Base-by-base conservation (phyloP, 495 filamentous ascomycete genomes). In the Podospora appendiculata region DNA sequence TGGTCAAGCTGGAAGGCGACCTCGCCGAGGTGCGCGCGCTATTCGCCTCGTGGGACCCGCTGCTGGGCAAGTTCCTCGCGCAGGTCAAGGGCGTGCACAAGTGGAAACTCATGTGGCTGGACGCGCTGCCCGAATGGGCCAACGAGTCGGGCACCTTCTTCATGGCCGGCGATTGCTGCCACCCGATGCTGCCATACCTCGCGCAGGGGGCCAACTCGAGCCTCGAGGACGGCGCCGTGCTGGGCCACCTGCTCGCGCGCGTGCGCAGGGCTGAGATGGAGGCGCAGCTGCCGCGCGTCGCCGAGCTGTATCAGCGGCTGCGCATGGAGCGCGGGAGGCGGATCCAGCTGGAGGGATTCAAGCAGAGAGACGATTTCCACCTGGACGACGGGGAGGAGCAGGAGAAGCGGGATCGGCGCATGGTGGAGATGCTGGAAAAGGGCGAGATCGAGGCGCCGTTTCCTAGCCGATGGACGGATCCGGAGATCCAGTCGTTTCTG, bases 181-280 rank as follows among this genome's bases (percentile, higher is more conserved):
- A 87, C 53, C 82, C 83, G 9, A 86, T 85, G 71, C 71, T 87
- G 14, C 83, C 83, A 13, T 86, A 87, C 51, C 70, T 85, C 9
- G 82, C 83, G 1, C 84, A 87, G 51, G 74, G 75, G 0, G 79
- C 78, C 36, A 79, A 79, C 46, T 77, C 75, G 48, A 71, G 71
- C 12, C 57, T 80, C 0, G 79, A 82, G 62, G 79, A 82, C 41
- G 79, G 77, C 0, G 78, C 75, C 0, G 73, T 76, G 17, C 54
- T 82, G 0, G 76, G 78, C 8, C 65, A 67, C 41, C 51, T 80
- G 19, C 63, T 81, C 9, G 69, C 82, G 12, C 83, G 84, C 60
- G 73, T 78, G 10, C 58, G 74, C 18, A 74, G 73, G 2, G 75
- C 71, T 12, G 68, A 65, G 13, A 64, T 63, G 33, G 67, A 65